Conservation (phyloP, 345 rosid genomes). For the Fremontodendron californicum region DNA sequence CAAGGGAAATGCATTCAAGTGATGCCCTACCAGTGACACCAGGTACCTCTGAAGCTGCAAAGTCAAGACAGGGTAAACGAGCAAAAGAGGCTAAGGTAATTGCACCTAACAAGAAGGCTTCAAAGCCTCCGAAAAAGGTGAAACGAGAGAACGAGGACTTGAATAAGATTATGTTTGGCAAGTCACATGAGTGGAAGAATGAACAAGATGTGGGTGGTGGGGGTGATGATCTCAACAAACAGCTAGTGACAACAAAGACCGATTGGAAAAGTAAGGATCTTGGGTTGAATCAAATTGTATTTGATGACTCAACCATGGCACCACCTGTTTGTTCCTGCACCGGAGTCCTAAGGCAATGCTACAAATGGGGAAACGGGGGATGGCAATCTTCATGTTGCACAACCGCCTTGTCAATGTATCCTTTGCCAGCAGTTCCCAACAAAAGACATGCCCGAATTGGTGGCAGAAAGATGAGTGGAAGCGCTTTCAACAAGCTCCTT, state of each 20-base stretch:
- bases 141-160: slow-evolving; percentile 75
- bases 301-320: slow-evolving; percentile 86
- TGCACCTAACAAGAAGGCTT: slow-evolving; percentile 52
- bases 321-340: slow-evolving; percentile 96
- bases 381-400: slow-evolving; percentile 99
- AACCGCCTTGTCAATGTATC: slow-evolving; percentile 75
- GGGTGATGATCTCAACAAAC: slow-evolving; percentile 43
- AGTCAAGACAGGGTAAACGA: slow-evolving; percentile 66
- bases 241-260: slow-evolving; percentile 47
- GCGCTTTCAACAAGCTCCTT: slow-evolving; percentile 93
- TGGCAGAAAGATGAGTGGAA: slow-evolving; percentile 96
- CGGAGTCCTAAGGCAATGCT: slow-evolving; percentile 81
- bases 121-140: slow-evolving; percentile 62
- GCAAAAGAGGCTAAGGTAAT: slow-evolving; percentile 56
- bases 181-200: slow-evolving; percentile 48
- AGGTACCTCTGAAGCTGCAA: slow-evolving; percentile 49
- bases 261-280: slow-evolving; percentile 87
- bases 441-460: slow-evolving; percentile 90
- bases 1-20: slow-evolving; percentile 56
- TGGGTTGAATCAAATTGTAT: slow-evolving; percentile 88
- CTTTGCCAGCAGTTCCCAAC: slow-evolving; percentile 83
- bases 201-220: slow-evolving; percentile 47
- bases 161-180: slow-evolving; percentile 59
- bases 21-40: slow-evolving; percentile 46
- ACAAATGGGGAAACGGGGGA: slow-evolving; percentile 99